Evolutionary conservation across 805 yeast species (phyloP), one percentile per base, ranked within the genome.

Genomic region (Blastobotrys parvus): DNA sequence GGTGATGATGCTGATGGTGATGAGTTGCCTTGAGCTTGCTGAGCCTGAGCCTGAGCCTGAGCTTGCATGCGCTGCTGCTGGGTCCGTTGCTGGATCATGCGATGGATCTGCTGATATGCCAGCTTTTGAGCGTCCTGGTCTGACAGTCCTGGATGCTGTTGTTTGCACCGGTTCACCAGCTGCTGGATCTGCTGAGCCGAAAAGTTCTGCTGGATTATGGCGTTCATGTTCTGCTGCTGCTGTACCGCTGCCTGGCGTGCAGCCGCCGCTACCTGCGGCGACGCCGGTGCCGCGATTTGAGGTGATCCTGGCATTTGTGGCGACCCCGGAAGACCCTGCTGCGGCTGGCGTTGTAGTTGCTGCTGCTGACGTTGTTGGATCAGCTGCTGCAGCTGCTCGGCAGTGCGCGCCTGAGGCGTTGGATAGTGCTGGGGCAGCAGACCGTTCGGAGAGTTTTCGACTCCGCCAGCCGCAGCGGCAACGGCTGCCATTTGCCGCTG

Each of bases 61-160:
- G 15, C 15, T 35, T 27, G 27, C 36, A 15, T 39, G 31, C 37
- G 45, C 47, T 42, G 49, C 45, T 42, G 46, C 18, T 16, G 16
- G 21, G 18, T 19, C 8, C 29, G 7, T 25, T 25, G 29, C 11
- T 25, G 35, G 16, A 54, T 49, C 33, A 50, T 57, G 29, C 58
- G 50, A 39, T 58, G 62, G 33, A 52, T 51, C 41, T 61, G 65
- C 19, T 50, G 58, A 29, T 60, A 63, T 1, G 61, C 62, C 36
- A 53, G 49, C 46, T 51, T 57, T 15, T 55, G 53, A 8, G 55
- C 59, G 43, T 61, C 62, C 20, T 58, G 62, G 22, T 60, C 55
- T 3, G 64, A 44, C 34, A 55, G 53, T n/a, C 44, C 46, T 3
- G 61, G 62, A 36, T 57, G 51, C 49, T 52, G 61, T 19, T 39